Conservation (phyloP, 2,329 filamentous ascomycete genomes). For the Cladosporium sp. region DNA sequence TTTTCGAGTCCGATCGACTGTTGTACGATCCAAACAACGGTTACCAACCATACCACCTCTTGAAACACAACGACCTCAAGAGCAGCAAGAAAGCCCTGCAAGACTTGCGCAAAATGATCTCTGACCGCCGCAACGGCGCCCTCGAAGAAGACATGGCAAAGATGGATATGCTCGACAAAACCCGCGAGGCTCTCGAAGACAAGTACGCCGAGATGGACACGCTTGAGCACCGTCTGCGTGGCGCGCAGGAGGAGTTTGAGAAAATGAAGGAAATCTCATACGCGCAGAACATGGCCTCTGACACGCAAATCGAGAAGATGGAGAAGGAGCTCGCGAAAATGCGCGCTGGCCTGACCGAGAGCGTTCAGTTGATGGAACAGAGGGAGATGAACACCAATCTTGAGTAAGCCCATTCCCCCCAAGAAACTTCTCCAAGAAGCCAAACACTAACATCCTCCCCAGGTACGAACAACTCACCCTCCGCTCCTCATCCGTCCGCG, state of each 20-base stretch:
- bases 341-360: slow-evolving; percentile 76
- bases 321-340: slow-evolving; percentile 97
- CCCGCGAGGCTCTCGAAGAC: slow-evolving; percentile 95
- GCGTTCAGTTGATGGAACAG: slow-evolving; percentile 87
- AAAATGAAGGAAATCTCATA: slow-evolving; percentile 78
- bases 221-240: slow-evolving; percentile 78
- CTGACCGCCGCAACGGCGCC: slow-evolving; percentile 75
- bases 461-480: slow-evolving; percentile 92
- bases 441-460: slow-evolving; percentile 3
- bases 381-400: slow-evolving; percentile 95
- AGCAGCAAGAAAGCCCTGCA: slow-evolving; percentile 78
- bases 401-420: slow-evolving; percentile 59
- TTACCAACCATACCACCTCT: slow-evolving; percentile 82
- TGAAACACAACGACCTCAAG: slow-evolving; percentile 83
- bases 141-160: slow-evolving; percentile 93
- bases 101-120: slow-evolving; percentile 78
- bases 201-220: slow-evolving; percentile 90
- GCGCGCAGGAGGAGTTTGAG: slow-evolving; percentile 89
- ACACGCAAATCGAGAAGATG: slow-evolving; percentile 97
- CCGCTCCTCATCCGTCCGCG: slow-evolving; percentile 75
- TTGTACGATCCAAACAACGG: slow-evolving; percentile 77
- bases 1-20: slow-evolving; percentile 64
- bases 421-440: too few relatives aligned
- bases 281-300: slow-evolving; percentile 80
- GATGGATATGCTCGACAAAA: slow-evolving; percentile 85